These are phyloP conservation scores for Eucalyptus camaldulensis DNA, from an alignment of 345 rosid species.

Conservation along the genomic window DNA sequence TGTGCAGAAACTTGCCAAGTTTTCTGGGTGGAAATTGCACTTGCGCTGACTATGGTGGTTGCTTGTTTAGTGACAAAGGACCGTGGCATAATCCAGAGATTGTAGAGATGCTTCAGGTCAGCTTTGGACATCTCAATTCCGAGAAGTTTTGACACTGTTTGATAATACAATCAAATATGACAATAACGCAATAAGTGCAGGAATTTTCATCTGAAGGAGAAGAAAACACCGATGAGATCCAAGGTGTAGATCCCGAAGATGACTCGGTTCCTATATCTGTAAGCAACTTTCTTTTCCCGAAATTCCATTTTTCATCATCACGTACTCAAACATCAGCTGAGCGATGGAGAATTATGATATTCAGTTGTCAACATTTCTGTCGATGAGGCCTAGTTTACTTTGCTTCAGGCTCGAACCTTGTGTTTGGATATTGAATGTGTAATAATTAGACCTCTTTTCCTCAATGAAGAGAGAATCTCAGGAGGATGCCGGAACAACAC, in stretches of 20 bases:
- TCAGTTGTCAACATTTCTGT: not conserved
- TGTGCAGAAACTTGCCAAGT: constrained; percentile 37
- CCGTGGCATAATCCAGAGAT: constrained; percentile 65
- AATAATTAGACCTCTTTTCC: not conserved
- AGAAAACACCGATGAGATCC: not conserved
- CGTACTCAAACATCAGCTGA: not conserved
- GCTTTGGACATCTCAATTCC: not conserved
- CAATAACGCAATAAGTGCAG: not conserved
- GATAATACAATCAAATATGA: not conserved
- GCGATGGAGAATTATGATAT: not conserved
- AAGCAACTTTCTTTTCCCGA: not conserved
- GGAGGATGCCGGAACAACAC: not conserved
- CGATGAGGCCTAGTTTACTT: not conserved
- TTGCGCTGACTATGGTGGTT: constrained; percentile 48
- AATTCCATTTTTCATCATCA: not conserved
- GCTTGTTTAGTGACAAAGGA: constrained; percentile 48
- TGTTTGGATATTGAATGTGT: not conserved
- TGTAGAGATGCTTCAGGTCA: constrained; percentile 32
- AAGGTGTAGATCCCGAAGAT: not conserved
- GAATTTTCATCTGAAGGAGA: constrained; percentile 16
- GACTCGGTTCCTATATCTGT: not conserved
- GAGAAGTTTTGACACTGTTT: not conserved
- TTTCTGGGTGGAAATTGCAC: constrained; percentile 58
- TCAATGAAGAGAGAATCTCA: not conserved
- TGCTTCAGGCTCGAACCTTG: not conserved